Evolutionary conservation across 371 early-diverging fungal species (phyloP).

Genomic region (Choanephora cucurbitarum): DNA sequence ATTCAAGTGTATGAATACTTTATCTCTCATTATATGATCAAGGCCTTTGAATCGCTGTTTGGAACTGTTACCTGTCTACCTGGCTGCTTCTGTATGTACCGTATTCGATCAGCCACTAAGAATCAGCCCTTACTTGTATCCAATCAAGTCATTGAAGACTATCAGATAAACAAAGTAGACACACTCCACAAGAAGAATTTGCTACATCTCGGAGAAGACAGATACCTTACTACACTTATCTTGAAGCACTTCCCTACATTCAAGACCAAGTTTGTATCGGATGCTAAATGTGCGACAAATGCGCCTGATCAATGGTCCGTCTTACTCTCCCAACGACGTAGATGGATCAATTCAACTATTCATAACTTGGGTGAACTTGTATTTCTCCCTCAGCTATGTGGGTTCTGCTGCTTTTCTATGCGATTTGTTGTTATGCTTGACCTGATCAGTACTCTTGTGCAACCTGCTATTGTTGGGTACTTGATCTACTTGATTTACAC

Average conservation of each 20-base stretch:
- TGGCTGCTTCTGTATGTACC: constrained; percentile 89
- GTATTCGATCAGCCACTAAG: constrained; percentile 80
- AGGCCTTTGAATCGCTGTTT: constrained; percentile 85
- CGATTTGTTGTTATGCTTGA: constrained; percentile 91
- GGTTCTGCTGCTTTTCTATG: constrained; percentile 95
- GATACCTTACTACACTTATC: constrained; percentile 97
- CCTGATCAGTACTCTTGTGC: constrained; percentile 79
- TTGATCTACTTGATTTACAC: constrained; percentile 72
- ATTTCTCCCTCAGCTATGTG: constrained; percentile 83
- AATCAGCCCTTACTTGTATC: constrained; percentile 88
- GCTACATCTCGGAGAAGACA: constrained; percentile 96
- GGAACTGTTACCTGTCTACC: constrained; percentile 89
- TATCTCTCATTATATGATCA: constrained; percentile 81
- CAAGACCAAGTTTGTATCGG: constrained; percentile 90
- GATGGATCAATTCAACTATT: constrained; percentile 97
- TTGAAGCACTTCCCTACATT: constrained; percentile 91
- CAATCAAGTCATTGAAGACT: constrained; percentile 90
- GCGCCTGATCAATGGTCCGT: constrained; percentile 93
- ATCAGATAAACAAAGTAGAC: constrained; percentile 89
- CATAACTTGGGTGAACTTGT: constrained; percentile 91
- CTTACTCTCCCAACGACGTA: constrained; percentile 90
- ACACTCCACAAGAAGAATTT: constrained; percentile 99
- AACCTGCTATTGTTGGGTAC: constrained; percentile 90
- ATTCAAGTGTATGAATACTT: constrained; percentile 89
- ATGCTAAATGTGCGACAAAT: constrained; percentile 90